A percentile compares a stretch with the other conserved stretches of the same genome.
phyloP scores from a whole-genome alignment of 2,329 filamentous ascomycete genomes.

The Massarina eburnea region DNA sequence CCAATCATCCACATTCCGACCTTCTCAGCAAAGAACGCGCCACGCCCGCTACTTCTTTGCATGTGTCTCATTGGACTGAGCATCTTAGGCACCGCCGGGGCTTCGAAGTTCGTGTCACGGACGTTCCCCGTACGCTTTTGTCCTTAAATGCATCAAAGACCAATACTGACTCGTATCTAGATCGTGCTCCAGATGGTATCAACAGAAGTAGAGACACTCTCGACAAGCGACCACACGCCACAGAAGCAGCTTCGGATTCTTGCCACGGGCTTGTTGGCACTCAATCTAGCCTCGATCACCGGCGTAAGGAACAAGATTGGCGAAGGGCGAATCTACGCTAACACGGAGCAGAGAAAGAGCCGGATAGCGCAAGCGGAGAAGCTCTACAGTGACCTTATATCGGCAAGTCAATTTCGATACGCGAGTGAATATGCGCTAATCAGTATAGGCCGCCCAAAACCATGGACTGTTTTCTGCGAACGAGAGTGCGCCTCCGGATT shows the following conservation, averaged over 20 bases:
- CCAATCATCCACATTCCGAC: conserved; percentile 58
- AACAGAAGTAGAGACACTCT: conserved; percentile 47
- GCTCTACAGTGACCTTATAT: conserved; percentile 54
- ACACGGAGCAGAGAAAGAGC: conserved; percentile 36
- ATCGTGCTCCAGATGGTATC: conserved; percentile 45
- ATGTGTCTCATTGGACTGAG: conserved; percentile 58
- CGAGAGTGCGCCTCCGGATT: conserved; percentile 40
- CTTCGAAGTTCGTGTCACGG: conserved; percentile 52
- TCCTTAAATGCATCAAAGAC: background rate
- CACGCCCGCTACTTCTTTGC: conserved; percentile 50
- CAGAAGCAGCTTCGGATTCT: conserved; percentile 50
- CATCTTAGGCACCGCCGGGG: conserved; percentile 55
- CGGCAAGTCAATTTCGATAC: conserved; percentile 28
- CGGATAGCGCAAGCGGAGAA: conserved; percentile 53
- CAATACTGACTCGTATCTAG: conserved; percentile 14
- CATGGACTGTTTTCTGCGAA: conserved; percentile 54
- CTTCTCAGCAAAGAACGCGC: conserved; percentile 53
- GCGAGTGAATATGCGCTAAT: conserved; percentile 11
- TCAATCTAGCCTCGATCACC: conserved; percentile 54
- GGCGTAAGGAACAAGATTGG: conserved; percentile 39
- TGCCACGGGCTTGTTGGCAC: conserved; percentile 51
- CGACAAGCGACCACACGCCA: conserved; percentile 44
- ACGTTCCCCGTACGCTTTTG: conserved; percentile 44
- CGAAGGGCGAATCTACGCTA: conserved; percentile 5
- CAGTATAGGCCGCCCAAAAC: conserved; percentile 48